A percentile compares a stretch with the other conserved stretches of the same genome.
phyloP scores from a whole-genome alignment of 2,329 filamentous ascomycete species.

The Aspergillus quadrilineatus region DNA sequence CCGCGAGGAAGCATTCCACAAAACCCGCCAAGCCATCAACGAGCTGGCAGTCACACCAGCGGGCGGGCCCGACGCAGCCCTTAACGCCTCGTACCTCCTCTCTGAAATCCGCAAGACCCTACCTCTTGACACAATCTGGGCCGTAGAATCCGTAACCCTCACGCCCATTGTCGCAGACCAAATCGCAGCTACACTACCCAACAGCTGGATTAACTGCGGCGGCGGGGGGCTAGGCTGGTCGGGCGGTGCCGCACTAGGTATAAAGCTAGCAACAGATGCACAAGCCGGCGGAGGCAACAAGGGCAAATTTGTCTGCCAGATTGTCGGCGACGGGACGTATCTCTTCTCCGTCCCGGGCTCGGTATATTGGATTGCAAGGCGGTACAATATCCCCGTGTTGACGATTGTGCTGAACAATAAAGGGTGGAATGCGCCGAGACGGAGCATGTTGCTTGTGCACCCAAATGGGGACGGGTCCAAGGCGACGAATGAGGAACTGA shows the following conservation, averaged over 20 bases:
- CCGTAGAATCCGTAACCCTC: conserved; percentile 75
- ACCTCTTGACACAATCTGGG: conserved; percentile 69
- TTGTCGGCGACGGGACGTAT: conserved; percentile 68
- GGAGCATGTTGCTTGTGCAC: conserved; percentile 63
- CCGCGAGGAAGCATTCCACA: conserved; percentile 58
- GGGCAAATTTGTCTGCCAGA: conserved; percentile 61
- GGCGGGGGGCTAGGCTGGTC: conserved; percentile 80
- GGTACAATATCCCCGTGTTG: conserved; percentile 65
- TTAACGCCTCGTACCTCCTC: conserved; percentile 61
- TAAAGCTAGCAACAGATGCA: conserved; percentile 67
- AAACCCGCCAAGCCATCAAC: conserved; percentile 61
- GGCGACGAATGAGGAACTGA: conserved; percentile 62
- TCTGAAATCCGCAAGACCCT: conserved; percentile 56
- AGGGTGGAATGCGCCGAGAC: conserved; percentile 67
- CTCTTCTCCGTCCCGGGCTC: conserved; percentile 64
- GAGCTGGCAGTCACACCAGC: conserved; percentile 54
- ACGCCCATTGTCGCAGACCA: conserved; percentile 68
- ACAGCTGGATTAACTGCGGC: conserved; percentile 78
- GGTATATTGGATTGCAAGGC: conserved; percentile 67
- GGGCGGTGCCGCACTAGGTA: conserved; percentile 71
- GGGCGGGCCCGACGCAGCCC: conserved; percentile 58
- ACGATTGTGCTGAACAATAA: conserved; percentile 70
- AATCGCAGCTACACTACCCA: conserved; percentile 65
- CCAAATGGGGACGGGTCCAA: conserved; percentile 62
- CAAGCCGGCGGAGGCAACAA: conserved; percentile 51